Evolutionary conservation across 1,284 basidiomycete genomes (phyloP).

Genomic region (Puccinia novopanici): DNA sequence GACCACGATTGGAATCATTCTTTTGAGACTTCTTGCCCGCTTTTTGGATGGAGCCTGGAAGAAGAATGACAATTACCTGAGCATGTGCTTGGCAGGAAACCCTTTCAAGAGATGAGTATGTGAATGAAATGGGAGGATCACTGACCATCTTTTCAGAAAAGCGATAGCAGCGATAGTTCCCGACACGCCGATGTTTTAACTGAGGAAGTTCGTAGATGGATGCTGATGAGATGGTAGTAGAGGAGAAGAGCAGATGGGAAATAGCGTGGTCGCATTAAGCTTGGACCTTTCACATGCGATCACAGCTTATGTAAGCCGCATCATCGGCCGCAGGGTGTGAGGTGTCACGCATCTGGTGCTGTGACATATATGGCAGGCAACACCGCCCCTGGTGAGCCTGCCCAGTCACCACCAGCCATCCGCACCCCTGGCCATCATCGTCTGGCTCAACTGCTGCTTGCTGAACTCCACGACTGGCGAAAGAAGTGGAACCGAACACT

Average conservation of each 20-base stretch:
- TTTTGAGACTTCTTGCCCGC: conserved; percentile 46
- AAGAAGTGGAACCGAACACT: neutral
- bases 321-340: neutral
- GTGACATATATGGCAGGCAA: neutral
- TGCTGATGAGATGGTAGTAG: neutral
- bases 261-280: neutral
- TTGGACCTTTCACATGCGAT: neutral
- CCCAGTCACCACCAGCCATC: neutral
- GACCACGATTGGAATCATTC: conserved; percentile 24
- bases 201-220: neutral
- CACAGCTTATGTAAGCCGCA: neutral
- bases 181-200: neutral
- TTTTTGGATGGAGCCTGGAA: conserved; percentile 45
- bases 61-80: neutral
- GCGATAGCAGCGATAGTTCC: neutral
- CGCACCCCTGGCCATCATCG: neutral
- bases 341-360: neutral
- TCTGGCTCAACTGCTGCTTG: neutral
- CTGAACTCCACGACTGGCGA: neutral
- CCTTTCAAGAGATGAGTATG: too few relatives aligned
- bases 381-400: neutral
- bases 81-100: neutral
- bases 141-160: conserved; percentile 31
- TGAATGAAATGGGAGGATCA: neutral
- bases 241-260: neutral